Base-by-base conservation (phyloP, 179 eudicot species). In the Nepenthes alata region DNA sequence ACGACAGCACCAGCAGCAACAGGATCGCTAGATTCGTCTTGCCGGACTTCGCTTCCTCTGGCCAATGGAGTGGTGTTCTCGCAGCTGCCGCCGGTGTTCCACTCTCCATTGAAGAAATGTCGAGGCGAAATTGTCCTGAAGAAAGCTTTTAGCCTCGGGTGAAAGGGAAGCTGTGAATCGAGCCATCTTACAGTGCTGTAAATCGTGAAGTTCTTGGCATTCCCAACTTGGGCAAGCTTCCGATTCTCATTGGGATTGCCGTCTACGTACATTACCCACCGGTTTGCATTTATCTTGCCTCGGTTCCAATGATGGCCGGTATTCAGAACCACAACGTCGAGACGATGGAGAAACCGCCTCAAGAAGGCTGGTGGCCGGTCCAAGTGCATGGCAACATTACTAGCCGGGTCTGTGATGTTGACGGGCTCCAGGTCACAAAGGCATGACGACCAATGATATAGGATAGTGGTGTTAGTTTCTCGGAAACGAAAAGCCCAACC, bases 291-390 rank as follows among this genome's bases (percentile, higher is more conserved):
- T 10, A 89, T 73, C 69, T 89, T 89, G 53, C 95, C 96, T 59
- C 91, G 61, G 77, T 89, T 89, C 96, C 96, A 89, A 57, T 89
- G 96, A 61, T 89, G 96, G n/a, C 96, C 96, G 0, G 96, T 87
- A 55, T 89, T 89, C 44, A 89, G 88, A 57, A 89, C 73, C 44
- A 89, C 38, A 39, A 87, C 83, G 11, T 87, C 77, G 4, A 89
- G 73, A 3, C 11, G 72, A 63, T 66, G 74, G 50, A 89, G 75
- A 39, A 44, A 78, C 4, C 15, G 82, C 51, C 47, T 67, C 64
- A 89, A 64, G 69, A 89, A 89, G 39, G 76, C 74, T 0, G 95
- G 87, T n/a, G 96, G 85, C 11, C 84, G 84, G 56, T 89, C 96
- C 68, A 89, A 77, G 71, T 89, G 96, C 89, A 87, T 84, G 67